Evolutionary conservation across 305 asterid species (phyloP), one percentile per base, ranked within the genome.

Genomic region (Plantago coronopus): DNA sequence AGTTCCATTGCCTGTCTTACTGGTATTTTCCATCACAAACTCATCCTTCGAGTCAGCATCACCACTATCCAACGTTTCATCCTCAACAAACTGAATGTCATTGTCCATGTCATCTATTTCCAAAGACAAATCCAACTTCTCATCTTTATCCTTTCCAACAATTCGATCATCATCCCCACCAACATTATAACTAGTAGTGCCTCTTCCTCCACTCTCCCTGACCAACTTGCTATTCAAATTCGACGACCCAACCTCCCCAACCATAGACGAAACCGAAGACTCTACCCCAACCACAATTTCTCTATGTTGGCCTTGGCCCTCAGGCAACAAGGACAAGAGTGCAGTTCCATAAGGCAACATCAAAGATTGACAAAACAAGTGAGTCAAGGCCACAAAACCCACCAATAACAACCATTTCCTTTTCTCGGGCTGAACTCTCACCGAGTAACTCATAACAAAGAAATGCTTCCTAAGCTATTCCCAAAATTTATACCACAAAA

Each of bases 271-370:
- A 18, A 45, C 37, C 31, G 81, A 48, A 47, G 75, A 69, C 57
- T 72, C 56, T 21, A 17, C 59, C 13, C 42, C 62, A 61, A 70
- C 69, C 51, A 62, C 56, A 23, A 58, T 19, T 11, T 38, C 44
- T 3, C 49, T 46, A 59, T 54, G 31, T 37, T 72, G 70, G 27
- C 62, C 75, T 37, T 72, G 70, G 27, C 62, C 75, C 49, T 66
- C 65, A n/a, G 89, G 84, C 40, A 85, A 53, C 19, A 85, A 47
- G 16, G 95, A 83, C 7, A 70, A 59, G 54, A 87, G 94, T 17
- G 87, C 87, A 45, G 71, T 80, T 16, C 86, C 88, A 69, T 87
- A 76, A 0, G 96, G 95, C 74, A 90, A 95, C 88, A 90, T 82
- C 77, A 88, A 62, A 50, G 96, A 74, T 68, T 83, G 97, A 69